These are phyloP conservation scores for Suhomyces taliae DNA, from an alignment of 1,139 yeast species.

Conservation along the genomic window DNA sequence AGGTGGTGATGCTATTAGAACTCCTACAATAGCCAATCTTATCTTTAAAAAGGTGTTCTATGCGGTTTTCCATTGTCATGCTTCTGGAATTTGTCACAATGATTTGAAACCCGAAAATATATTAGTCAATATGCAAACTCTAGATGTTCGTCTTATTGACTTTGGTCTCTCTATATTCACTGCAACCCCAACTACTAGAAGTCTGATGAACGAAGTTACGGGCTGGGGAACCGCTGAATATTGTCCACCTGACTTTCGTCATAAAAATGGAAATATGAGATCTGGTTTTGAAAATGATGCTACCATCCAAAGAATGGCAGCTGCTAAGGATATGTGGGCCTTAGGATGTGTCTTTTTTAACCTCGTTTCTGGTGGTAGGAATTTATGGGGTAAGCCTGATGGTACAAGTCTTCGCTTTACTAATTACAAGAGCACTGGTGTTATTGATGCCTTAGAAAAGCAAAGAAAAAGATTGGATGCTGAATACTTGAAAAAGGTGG, in stretches of 20 bases:
- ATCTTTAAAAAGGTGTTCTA: constrained; percentile 18
- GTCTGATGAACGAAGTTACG: constrained; percentile 1
- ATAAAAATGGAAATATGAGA: background rate
- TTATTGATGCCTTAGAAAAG: background rate
- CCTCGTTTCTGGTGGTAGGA: constrained; percentile 6
- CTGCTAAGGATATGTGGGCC: constrained; percentile 12
- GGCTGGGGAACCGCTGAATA: constrained; percentile 11
- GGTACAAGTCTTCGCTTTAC: background rate
- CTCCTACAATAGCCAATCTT: constrained; percentile 6
- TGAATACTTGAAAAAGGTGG: background rate
- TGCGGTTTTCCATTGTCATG: constrained; percentile 18
- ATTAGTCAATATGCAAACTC: constrained; percentile 13
- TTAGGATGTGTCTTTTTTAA: constrained; percentile 10
- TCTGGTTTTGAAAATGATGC: background rate
- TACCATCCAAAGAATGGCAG: constrained; percentile 1
- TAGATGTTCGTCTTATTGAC: constrained; percentile 10
- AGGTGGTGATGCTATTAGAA: background rate
- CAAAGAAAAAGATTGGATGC: background rate
- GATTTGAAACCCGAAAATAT: constrained; percentile 15
- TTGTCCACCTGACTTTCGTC: constrained; percentile 3
- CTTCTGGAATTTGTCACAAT: constrained; percentile 15
- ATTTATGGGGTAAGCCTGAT: constrained; percentile 7
- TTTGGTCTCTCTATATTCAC: constrained; percentile 9
- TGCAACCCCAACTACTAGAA: background rate
- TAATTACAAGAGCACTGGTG: background rate